Evolutionary conservation across 495 filamentous ascomycete species (phyloP), one percentile per base, ranked within the genome.

Genomic region (Achaetomiella virescens): DNA sequence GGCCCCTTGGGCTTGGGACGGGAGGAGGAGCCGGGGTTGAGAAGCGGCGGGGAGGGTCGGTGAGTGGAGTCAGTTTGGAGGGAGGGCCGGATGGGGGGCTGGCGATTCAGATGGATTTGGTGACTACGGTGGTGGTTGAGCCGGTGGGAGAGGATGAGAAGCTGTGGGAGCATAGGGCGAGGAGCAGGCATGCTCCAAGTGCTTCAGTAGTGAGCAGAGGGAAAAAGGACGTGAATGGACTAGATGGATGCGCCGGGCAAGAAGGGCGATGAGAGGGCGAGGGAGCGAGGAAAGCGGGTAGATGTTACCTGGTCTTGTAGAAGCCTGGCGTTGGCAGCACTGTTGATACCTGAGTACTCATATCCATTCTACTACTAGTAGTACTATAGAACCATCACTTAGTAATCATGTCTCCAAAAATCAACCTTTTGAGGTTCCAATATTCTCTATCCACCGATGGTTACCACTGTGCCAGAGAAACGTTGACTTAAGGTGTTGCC

Each of bases 41-140:
- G 29, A 22, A 25, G 22, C 33, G 29, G 45, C 14, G 11, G 4
- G 38, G 14, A 36, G 45, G 18, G 27, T 12, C 22, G 21, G 41
- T 15, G 25, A 31, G 10, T 4, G 47, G 12, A 36, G 40, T 11
- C 2, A 20, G 20, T 27, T 2, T 10, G 47, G 37, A 18, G 22
- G 49, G 43, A 37, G 17, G 29, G 2, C 20, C 41, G 33, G 50
- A 33, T n/a, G n/a, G n/a, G 33, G 52, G 22, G 22, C 17, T 60
- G 57, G 68, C 62, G 9, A 75, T 76, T 20, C 72, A 76, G 63
- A 69, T 76, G 72, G 73, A 76, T 60, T 64, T 65, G 17, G 66
- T 74, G 3, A 76, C 73, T 20, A 71, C 60, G 10, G 73, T 76
- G 20, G 68, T 72, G 0, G 67, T 75, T 24, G 73, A 73, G 45